Percentiles rank a stretch among this genome's conserved stretches.
Evolutionary conservation across 495 filamentous ascomycete species (phyloP).

Genomic region (Podospora pseudoanserina): DNA sequence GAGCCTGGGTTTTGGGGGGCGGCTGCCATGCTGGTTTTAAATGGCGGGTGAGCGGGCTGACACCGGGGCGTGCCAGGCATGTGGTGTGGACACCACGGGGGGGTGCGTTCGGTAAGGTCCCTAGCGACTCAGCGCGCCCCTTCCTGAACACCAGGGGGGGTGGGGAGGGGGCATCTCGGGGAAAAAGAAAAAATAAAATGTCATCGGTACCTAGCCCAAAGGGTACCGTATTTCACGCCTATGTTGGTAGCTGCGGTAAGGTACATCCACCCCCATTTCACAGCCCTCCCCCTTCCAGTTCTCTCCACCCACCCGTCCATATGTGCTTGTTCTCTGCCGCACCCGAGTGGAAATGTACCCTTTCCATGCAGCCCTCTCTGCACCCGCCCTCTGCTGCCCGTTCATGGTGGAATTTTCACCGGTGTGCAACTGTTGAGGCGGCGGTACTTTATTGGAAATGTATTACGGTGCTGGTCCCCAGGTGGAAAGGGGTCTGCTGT

Average conservation of each 20-base stretch:
- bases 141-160: conserved; percentile 24
- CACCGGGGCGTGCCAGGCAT: conserved; percentile 25
- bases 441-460: conserved; percentile 7
- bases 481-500: not conserved
- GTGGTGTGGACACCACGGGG: conserved; percentile 20
- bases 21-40: conserved; percentile 38
- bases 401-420: not conserved
- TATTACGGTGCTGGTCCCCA: not conserved
- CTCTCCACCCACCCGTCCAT: no score
- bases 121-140: conserved; percentile 30
- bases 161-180: conserved; percentile 18
- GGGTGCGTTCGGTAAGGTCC: conserved; percentile 19
- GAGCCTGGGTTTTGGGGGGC: conserved; percentile 28
- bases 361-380: conserved; percentile 1
- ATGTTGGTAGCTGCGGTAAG: conserved; percentile 10
- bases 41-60: conserved; percentile 30
- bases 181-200: conserved; percentile 18
- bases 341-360: not conserved
- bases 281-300: not conserved
- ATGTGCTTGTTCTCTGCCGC: not conserved
- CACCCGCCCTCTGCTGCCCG: not conserved
- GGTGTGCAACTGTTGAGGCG: conserved; percentile 1
- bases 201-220: conserved; percentile 20
- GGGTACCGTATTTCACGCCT: conserved; percentile 17
- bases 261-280: conserved; percentile 11